Evolutionary conservation across 2,329 filamentous ascomycete species (phyloP), one percentile per base, ranked within the genome.

Genomic region (Cercospora brassicicola): DNA sequence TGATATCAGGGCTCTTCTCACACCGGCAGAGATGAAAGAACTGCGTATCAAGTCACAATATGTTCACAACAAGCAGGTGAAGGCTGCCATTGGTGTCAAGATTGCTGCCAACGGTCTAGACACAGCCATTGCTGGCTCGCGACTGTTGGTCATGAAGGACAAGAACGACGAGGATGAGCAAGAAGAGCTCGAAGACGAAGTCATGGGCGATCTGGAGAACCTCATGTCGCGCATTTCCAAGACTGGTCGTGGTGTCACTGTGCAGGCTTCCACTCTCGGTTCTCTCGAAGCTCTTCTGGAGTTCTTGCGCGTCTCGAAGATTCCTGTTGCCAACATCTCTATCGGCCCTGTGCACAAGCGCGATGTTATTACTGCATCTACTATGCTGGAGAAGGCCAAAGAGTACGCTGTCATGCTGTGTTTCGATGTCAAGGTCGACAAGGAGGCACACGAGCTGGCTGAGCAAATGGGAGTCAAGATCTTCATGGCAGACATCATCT

Each of bases 371-470:
- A 94, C 89, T 87, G 92, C 84, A 1, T 94, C 93, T 77, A 91
- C 92, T 74, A 99, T 99, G 95, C 81, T 98, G 76, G 95, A 99
- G 82, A 98, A 97, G 84, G 87, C 90, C 15, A 93, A 93, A 73
- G 94, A 99, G 78, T 96, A 90, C 75, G 95, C 95, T n/a, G 92
- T 98, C 79, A 99, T 99, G 95, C 89, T 99, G 61, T 98, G 95
- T 81, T 99, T 99, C 86, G 96, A 99, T 80, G 95, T 99, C 82
- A 98, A 97, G 84, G 92, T 99, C 15, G 95, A 99, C 83, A 98
- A 97, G 81, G 95, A 99, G 78, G 95, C 95, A 0, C 89, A 91
- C 73, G 86, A 88, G 9, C 96, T 98, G 76, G 95, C 95, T 10
- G 93, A 97, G 18, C 93, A 98, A 66, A 89, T 96, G 70, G 93